Evolutionary conservation across 1,284 basidiomycete species (phyloP).

Genomic region (Marasmius sp.): DNA sequence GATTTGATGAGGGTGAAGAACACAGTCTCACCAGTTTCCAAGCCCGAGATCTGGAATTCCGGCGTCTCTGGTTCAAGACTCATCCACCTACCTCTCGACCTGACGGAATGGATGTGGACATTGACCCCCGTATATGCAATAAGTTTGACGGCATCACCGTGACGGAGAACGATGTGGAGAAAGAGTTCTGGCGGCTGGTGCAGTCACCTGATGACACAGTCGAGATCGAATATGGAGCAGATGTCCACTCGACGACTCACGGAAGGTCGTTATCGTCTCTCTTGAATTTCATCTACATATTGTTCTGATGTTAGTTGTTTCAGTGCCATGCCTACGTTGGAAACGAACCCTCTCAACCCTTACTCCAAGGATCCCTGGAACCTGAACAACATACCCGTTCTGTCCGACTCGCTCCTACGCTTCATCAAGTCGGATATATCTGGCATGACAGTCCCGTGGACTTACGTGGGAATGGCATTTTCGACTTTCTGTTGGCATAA

Average conservation of each 20-base stretch:
- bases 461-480: slow-evolving; percentile 99
- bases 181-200: slow-evolving; percentile 96
- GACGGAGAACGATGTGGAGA: slow-evolving; percentile 89
- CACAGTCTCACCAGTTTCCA: slow-evolving; percentile 93
- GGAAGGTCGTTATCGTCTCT: slow-evolving; percentile 68
- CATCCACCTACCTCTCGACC: slow-evolving; percentile 57
- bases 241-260: slow-evolving; percentile 96
- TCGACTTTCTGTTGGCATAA: slow-evolving; percentile 99
- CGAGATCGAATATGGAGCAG: slow-evolving; percentile 98
- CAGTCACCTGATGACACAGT: slow-evolving; percentile 89
- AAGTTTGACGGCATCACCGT: slow-evolving; percentile 67
- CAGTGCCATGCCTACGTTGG: slow-evolving; percentile 93
- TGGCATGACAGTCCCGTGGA: slow-evolving; percentile 99
- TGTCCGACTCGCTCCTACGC: slow-evolving; percentile 82
- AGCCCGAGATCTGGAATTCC: slow-evolving; percentile 87
- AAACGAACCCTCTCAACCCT: slow-evolving; percentile 85
- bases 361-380: slow-evolving; percentile 97
- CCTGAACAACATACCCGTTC: slow-evolving; percentile 94
- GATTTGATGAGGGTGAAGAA: slow-evolving; percentile 98
- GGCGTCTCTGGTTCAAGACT: slow-evolving; percentile 82
- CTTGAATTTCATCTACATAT: background rate
- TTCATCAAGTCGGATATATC: slow-evolving; percentile 99
- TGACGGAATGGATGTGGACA: slow-evolving; percentile 21
- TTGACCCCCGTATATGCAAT: slow-evolving; percentile 51
- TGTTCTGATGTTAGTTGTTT: background rate